Base-by-base conservation (phyloP, 768 basidiomycete genomes). In the Tylopilus balloui region DNA sequence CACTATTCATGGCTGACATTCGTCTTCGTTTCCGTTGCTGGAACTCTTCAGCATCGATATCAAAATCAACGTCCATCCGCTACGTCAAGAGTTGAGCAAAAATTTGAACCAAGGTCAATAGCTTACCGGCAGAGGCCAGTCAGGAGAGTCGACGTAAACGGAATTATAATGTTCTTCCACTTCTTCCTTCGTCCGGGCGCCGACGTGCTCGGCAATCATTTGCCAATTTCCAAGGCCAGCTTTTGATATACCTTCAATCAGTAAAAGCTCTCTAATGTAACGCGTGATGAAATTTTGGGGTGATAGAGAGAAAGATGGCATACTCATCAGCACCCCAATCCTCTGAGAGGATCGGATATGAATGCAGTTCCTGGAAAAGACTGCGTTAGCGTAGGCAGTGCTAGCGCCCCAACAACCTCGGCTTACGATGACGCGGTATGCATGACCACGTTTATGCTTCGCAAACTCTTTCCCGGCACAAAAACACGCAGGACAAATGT, bases 291-390 rank as follows among this genome's bases (percentile, higher is more conserved):
- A 42, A 40, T 37, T 28, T 34, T 19, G 17, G 31, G 25, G 32
- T 19, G 43, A 31, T 36, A 49, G 31, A 3, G 24, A 27, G 35
- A 36, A 40, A 21, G 4, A 47, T 4, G 42, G 73, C 84, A 68
- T 59, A 92, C 91, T 99, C 95, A 67, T 98, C 95, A 9, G 94
- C 95, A 32, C 93, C 95, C 96, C 95, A 98, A 65, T 95, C 92
- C 48, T 86, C 83, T 8, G 84, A 78, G 60, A 96, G 95, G 61
- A 99, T 96, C 3, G 95, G 96, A 68, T 94, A 91, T 8, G 95
- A 92, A 65, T 96, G 92, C 60, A 94, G 79, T 72, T 96, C 94
- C 93, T 94, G 64, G 34, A 45, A 49, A 42, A 36, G 38, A n/a
- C 2, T 2, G 8, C 11, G 38, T 54, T 4, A 58, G 32, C 32